A percentile compares a stretch with the other conserved stretches of the same genome.
phyloP scores from a whole-genome alignment of 805 yeast genomes.

The Zygoascus tannicola region DNA sequence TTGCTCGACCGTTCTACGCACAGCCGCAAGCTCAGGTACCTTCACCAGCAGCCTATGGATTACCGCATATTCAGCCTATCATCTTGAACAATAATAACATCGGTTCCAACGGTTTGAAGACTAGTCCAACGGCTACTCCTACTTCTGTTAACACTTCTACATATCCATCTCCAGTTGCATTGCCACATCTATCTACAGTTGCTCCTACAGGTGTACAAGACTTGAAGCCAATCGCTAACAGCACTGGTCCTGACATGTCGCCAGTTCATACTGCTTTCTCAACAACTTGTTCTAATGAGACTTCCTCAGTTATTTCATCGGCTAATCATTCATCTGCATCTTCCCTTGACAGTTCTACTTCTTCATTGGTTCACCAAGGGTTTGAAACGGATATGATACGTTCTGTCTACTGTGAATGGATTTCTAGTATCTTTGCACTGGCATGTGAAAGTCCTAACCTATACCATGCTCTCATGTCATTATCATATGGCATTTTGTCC shows the following conservation, averaged over 20 bases:
- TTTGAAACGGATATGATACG: conserved; percentile 22
- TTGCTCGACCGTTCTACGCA: neutral
- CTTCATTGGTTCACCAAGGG: conserved; percentile 19
- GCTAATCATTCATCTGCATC: no score
- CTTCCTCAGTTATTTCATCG: no score
- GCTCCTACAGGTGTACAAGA: no score
- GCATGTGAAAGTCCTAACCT: conserved; percentile 18
- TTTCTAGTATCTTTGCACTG: conserved; percentile 14
- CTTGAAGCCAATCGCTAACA: no score
- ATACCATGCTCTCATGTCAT: conserved; percentile 23
- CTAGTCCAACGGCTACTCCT: neutral
- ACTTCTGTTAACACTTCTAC: neutral
- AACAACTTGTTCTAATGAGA: no score
- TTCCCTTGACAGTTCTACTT: neutral
- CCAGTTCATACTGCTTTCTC: no score
- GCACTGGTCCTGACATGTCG: no score
- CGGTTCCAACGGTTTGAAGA: neutral
- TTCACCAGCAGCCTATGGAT: neutral
- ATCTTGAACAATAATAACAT: no score
- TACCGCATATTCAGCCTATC: neutral
- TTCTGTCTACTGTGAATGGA: conserved; percentile 20
- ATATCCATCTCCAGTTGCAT: neutral
- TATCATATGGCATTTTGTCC: conserved; percentile 19
- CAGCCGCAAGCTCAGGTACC: no score
- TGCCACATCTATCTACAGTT: no score